Evolutionary conservation across 2,329 filamentous ascomycete genomes (phyloP), one percentile per base, ranked within the genome.

Genomic region (Diatrype stigma): DNA sequence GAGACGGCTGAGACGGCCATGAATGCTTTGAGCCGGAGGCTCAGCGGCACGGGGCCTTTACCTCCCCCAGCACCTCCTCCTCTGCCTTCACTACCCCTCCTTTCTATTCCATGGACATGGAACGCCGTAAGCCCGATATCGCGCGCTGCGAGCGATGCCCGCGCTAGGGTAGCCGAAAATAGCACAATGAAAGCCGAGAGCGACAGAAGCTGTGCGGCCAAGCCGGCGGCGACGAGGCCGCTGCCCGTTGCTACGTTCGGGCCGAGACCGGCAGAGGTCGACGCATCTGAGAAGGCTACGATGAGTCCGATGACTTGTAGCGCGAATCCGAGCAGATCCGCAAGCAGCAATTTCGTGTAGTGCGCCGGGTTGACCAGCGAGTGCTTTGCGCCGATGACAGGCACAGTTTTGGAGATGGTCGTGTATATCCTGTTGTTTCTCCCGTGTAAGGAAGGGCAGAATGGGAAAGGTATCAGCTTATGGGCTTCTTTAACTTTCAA

Each of bases 81-180:
- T 12, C 34, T 30, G 14, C 62, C 60, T 12, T 59, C 10, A 6
- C 54, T 30, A 55, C 53, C 3, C n/a, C 40, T 2, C 16, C 19
- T 2, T 3, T 19, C 19, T 42, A 17, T 17, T 12, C 34, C 14
- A 12, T 16, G 34, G 14, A 50, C 55, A 42, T 64, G 61, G 51
- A 66, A 66, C 2, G 64, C 66, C 16, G 64, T 64, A 46, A 64
- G 65, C 40, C 60, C 64, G 40, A 61, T 60, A 17, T 57, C 49
- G 3, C 51, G 56, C 35, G 61, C 56, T 5, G 61, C 54, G 14
- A 49, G 17, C 16, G 56, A 49, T 2, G 63, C 64, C 48, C 55
- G 58, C 16, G 58, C 40, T 47, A 63, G 46, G 6, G 62, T 57
- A 17, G 58, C 45, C 19, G 47, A 53, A 34, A 67, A 61, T 3